phyloP scores from a whole-genome alignment of 1,139 yeast species.

The Yamadazyma blattariae region DNA sequence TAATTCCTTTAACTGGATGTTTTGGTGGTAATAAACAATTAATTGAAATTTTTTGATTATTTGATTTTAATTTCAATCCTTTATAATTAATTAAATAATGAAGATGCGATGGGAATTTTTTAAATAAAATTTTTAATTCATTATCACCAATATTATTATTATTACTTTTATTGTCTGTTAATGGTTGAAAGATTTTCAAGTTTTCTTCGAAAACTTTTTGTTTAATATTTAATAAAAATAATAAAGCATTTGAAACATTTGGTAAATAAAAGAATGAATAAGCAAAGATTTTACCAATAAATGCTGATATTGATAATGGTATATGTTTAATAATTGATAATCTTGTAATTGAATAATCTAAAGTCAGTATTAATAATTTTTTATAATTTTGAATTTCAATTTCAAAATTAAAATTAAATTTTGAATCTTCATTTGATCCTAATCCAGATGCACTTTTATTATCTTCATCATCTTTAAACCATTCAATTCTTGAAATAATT shows the following conservation, averaged over 20 bases:
- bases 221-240: conserved; percentile 60
- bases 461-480: conserved; percentile 31
- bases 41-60: conserved; percentile 24
- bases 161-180: not conserved
- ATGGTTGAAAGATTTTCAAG: conserved; percentile 3
- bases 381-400: conserved; percentile 20
- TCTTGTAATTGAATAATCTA: conserved; percentile 53
- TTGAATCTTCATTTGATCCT: conserved; percentile 18
- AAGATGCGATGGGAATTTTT: conserved; percentile 39
- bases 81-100: conserved; percentile 34
- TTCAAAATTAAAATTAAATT: conserved; percentile 2
- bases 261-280: conserved; percentile 60
- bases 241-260: conserved; percentile 58
- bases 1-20: conserved; percentile 54
- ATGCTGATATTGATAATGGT: conserved; percentile 63
- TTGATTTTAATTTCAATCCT: conserved; percentile 24
- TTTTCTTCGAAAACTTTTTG: conserved; percentile 28
- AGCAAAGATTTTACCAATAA: conserved; percentile 79
- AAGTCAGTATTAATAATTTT: conserved; percentile 46
- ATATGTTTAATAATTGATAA: conserved; percentile 51
- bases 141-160: not conserved
- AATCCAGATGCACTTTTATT: too few relatives aligned
- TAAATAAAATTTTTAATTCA: conserved; percentile 2
- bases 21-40: conserved; percentile 48
- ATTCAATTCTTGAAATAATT: conserved; percentile 61